Evolutionary conservation across 1,139 yeast genomes (phyloP).

Genomic region (Scheffersomyces quercinus): DNA sequence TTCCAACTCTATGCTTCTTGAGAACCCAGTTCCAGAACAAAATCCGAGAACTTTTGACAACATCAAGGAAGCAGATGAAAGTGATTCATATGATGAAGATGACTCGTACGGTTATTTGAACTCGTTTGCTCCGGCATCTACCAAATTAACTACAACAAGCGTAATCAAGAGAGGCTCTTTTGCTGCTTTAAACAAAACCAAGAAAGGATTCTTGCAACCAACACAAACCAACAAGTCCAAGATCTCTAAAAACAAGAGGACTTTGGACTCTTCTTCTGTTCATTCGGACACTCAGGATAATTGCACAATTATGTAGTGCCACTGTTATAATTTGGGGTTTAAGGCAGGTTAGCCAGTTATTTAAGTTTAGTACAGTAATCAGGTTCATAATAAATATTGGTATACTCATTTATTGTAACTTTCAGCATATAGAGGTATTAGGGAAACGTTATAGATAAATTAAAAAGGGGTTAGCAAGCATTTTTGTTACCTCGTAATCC

Average conservation of each 20-base stretch:
- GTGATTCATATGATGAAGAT: constrained; percentile 13
- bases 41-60: background rate
- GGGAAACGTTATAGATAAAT: too few species aligned
- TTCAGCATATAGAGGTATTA: too few species aligned
- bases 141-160: constrained; percentile 3
- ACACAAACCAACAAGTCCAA: background rate
- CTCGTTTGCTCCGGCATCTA: constrained; percentile 11
- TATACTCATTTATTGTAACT: too few species aligned
- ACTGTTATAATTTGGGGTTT: background rate
- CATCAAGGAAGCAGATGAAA: background rate
- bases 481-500: too few species aligned
- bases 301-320: constrained; percentile 2
- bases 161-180: background rate
- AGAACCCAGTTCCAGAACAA: background rate
- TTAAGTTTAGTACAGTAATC: background rate
- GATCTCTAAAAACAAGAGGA: background rate
- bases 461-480: too few species aligned
- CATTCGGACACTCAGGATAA: constrained; percentile 1
- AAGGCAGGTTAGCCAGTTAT: background rate
- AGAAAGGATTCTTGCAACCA: too few species aligned
- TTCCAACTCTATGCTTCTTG: background rate
- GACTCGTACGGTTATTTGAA: constrained; percentile 15
- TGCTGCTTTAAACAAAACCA: background rate
- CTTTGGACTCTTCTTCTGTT: background rate
- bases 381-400: background rate